A percentile compares a stretch with the other conserved stretches of the same genome.
Evolutionary conservation across 2,329 filamentous ascomycete species (phyloP).

Genomic region (Cercospora sp.): DNA sequence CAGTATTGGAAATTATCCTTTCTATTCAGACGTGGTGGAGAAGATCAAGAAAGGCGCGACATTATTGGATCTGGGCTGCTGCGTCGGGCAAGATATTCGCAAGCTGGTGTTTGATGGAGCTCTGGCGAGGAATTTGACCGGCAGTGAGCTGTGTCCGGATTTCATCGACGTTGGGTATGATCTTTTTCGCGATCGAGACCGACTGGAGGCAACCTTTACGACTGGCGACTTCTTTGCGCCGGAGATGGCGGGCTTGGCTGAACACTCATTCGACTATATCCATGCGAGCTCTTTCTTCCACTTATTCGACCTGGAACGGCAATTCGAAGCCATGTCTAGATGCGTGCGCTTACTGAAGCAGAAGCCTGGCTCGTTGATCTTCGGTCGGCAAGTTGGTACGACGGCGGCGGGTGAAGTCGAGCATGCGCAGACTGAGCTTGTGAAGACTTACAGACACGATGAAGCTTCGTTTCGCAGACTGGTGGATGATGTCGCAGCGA

Average conservation of each 20-base stretch:
- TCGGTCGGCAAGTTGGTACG: neutral
- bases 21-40: slow-evolving; percentile 34
- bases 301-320: slow-evolving; percentile 44
- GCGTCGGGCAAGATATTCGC: slow-evolving; percentile 45
- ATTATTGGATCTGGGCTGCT: slow-evolving; percentile 45
- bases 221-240: slow-evolving; percentile 11
- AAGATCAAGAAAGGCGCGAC: slow-evolving; percentile 37
- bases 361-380: neutral
- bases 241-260: slow-evolving; percentile 31
- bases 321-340: neutral
- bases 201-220: slow-evolving; percentile 38
- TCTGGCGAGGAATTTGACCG: neutral
- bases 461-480: slow-evolving; percentile 27
- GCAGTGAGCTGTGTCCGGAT: neutral
- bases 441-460: neutral
- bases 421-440: neutral
- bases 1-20: slow-evolving; percentile 24
- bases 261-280: slow-evolving; percentile 42
- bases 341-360: neutral
- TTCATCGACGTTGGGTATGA: slow-evolving; percentile 44
- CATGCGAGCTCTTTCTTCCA: slow-evolving; percentile 48
- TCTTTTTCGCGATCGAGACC: slow-evolving; percentile 42
- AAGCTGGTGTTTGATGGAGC: slow-evolving; percentile 42
- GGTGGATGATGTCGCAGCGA: slow-evolving; percentile 44
- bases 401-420: neutral